Conservation (phyloP, 306 rosid genomes). For the Quercus ilex region DNA sequence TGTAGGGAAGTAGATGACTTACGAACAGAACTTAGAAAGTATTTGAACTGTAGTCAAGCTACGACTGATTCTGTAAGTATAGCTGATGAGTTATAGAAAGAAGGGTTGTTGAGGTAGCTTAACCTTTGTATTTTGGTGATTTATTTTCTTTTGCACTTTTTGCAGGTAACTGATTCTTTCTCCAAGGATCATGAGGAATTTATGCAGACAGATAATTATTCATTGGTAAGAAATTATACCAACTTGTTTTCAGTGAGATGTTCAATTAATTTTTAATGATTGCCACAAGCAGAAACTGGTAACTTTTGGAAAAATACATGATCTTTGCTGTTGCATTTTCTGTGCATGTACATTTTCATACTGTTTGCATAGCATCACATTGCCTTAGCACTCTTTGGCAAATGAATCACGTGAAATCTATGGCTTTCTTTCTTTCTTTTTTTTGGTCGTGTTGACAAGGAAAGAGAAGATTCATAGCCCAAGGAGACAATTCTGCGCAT, state of each 20-base stretch:
- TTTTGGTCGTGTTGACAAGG: not conserved
- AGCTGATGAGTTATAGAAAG: constrained; percentile 14
- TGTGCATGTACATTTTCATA: constrained; percentile 12
- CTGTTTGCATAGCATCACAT: not conserved
- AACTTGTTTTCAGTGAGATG: constrained; percentile 3
- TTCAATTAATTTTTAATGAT: constrained; percentile 1
- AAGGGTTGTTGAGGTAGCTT: constrained; percentile 12
- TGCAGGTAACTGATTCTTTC: constrained; percentile 46
- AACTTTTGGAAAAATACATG: not conserved
- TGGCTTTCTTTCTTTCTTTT: not conserved
- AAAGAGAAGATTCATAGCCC: not conserved
- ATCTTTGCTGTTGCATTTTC: not conserved
- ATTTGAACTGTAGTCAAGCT: constrained; percentile 46
- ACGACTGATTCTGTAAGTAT: constrained; percentile 51
- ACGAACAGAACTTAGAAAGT: constrained; percentile 44
- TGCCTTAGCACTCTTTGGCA: not conserved
- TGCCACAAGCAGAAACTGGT: constrained; percentile 3
- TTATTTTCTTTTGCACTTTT: constrained; percentile 13
- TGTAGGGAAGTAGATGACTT: constrained; percentile 64
- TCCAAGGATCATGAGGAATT: constrained; percentile 42
- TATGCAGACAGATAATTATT: constrained; percentile 39
- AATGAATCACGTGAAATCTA: not conserved
- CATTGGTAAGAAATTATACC: constrained; percentile 43
- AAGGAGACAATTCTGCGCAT: constrained; percentile 10
- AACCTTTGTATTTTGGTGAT: constrained; percentile 16